phyloP scores from a whole-genome alignment of 192 early-diverging fungal genomes.

The Gigaspora rosea region DNA sequence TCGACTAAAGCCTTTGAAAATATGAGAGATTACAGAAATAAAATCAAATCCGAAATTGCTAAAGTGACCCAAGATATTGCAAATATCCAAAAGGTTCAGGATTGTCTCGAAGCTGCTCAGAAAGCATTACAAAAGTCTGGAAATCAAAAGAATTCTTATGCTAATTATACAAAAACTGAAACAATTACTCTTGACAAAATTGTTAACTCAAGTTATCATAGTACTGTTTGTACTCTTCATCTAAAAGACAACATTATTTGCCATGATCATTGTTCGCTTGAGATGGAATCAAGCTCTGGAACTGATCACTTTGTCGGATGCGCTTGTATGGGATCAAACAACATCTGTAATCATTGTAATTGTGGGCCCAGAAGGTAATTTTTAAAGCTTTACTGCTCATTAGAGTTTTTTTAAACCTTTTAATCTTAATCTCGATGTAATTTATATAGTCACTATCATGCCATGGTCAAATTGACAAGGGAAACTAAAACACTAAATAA shows the following conservation, averaged over 20 bases:
- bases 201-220: background rate
- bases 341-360: background rate
- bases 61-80: background rate
- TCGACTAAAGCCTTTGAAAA: background rate
- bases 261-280: background rate
- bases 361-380: background rate
- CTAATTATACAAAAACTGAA: background rate
- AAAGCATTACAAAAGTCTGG: constrained; percentile 6
- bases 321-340: background rate
- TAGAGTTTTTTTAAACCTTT: no score
- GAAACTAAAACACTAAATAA: background rate
- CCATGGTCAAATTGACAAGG: background rate
- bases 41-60: background rate
- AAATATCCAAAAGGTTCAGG: constrained; percentile 3
- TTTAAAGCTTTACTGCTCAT: background rate
- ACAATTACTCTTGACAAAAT: background rate
- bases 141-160: background rate
- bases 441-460: background rate
- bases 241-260: background rate
- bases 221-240: background rate
- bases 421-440: no score
- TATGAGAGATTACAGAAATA: background rate
- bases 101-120: constrained; percentile 9
- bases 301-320: background rate
- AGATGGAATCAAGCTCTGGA: background rate